Evolutionary conservation across 2,329 filamentous ascomycete genomes (phyloP), one percentile per base, ranked within the genome.

Genomic region (Fusarium setosum): DNA sequence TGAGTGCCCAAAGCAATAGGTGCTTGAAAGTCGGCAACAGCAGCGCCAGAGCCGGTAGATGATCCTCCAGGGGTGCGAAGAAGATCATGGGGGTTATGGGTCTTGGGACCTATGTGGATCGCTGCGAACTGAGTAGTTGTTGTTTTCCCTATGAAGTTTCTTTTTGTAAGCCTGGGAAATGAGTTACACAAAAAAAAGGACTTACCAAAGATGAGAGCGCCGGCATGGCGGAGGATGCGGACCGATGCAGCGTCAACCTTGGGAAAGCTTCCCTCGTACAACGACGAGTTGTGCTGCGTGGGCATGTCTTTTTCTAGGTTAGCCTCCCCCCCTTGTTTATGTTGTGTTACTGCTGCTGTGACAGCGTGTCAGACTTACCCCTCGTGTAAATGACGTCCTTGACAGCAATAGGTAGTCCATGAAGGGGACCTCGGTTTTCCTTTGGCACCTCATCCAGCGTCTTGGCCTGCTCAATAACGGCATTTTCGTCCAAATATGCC

Each of bases 11-110:
- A 77, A 0, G 79, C 83, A 17, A 92, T 71, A 0, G 88, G 86
- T 1, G 82, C 84, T 65, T 92, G 89, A 55, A 85, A 84, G 66
- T 92, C 90, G 15, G 80, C 89, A 1, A 92, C 88, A 1, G 88
- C 88, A 0, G 90, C 89, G 2, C 83, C 90, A 3, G 89, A 91
- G 1, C 90, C 90, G 1, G 88, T 88, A 0, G 88, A 91, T 0
- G 89, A 92, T 42, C 90, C 90, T 1, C 90, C 90, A 0, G 90
- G 89, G 0, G 89, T 91, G 5, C 90, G 83, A 0, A 81, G 82
- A 2, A 79, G 73, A 72, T 92, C 88, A 65, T 93, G 92, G 0
- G 89, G 87, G 71, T 92, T 92, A 4, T 75, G 72, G 1, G 87
- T 88, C 49, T 80, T 80, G 1, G 84, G 80, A 0, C 88, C 88